Evolutionary conservation across 805 yeast genomes (phyloP).

Genomic region (Candida maesae): DNA sequence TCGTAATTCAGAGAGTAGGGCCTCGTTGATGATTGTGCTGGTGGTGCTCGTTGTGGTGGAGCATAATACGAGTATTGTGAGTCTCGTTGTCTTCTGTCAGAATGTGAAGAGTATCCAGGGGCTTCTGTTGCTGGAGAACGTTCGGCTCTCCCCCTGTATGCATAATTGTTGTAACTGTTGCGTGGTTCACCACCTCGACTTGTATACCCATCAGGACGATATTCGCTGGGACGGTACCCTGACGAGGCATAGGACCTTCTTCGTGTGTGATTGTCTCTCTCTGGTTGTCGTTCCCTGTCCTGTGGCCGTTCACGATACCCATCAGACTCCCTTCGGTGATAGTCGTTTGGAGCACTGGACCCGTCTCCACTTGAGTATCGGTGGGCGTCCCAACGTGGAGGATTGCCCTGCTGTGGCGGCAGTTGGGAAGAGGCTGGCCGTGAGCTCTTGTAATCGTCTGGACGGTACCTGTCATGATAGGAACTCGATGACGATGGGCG

Average conservation of each 20-base stretch:
- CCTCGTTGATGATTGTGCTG: neutral
- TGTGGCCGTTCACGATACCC: neutral
- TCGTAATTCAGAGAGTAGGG: constrained; percentile 4
- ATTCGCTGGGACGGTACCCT: neutral
- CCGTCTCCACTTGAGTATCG: constrained; percentile 4
- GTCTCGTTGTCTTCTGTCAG: constrained; percentile 16
- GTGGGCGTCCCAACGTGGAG: neutral
- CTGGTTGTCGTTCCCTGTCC: constrained; percentile 8
- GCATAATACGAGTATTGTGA: neutral
- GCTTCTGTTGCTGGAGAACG: constrained; percentile 3
- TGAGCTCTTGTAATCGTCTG: neutral
- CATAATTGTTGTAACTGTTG: constrained; percentile 3
- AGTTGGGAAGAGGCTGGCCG: neutral
- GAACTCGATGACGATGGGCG: constrained; percentile 8
- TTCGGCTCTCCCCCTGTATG: constrained; percentile 8
- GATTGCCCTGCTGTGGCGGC: neutral
- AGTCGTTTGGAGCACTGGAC: neutral
- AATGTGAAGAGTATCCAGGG: constrained; percentile 6
- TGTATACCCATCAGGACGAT: neutral
- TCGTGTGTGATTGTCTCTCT: neutral
- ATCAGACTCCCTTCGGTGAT: constrained; percentile 4
- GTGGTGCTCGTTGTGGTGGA: neutral
- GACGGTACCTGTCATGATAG: constrained; percentile 4
- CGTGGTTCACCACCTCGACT: neutral
- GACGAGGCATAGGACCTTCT: neutral